Evolutionary conservation across 805 yeast species (phyloP).

Genomic region (Diddensiella transvaalensis): DNA sequence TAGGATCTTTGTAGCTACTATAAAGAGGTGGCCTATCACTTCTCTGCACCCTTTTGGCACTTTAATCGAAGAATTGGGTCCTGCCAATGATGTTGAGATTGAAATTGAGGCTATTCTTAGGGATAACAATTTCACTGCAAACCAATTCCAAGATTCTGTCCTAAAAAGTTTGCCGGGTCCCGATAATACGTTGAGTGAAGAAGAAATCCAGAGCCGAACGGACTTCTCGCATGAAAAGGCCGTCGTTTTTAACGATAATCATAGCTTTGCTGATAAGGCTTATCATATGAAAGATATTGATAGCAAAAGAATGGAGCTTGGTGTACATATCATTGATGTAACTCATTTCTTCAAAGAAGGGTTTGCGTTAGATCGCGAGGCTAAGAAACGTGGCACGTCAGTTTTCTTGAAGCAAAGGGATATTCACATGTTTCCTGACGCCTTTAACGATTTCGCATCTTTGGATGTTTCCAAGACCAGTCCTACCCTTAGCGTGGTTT

Average conservation of each 20-base stretch:
- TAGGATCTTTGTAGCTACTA: slow-evolving; percentile 86
- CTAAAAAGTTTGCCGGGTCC: slow-evolving; percentile 16
- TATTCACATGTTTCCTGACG: slow-evolving; percentile 64
- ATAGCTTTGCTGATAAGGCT: slow-evolving; percentile 67
- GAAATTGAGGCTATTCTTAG: slow-evolving; percentile 87
- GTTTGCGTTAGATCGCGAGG: slow-evolving; percentile 77
- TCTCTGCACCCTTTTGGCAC: slow-evolving; percentile 98
- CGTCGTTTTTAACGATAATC: slow-evolving; percentile 59
- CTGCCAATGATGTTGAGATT: slow-evolving; percentile 67
- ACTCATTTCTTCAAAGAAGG: slow-evolving; percentile 69
- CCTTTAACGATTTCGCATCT: slow-evolving; percentile 52
- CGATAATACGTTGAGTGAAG: slow-evolving; percentile 15
- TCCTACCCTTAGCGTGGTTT: slow-evolving; percentile 72
- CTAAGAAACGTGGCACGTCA: slow-evolving; percentile 84
- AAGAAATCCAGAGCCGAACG: slow-evolving; percentile 41
- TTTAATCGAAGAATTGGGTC: slow-evolving; percentile 79
- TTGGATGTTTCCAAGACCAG: slow-evolving; percentile 57
- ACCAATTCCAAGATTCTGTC: slow-evolving; percentile 41
- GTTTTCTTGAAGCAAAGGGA: slow-evolving; percentile 80
- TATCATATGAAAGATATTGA: slow-evolving; percentile 67
- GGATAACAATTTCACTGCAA: slow-evolving; percentile 48
- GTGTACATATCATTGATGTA: slow-evolving; percentile 82
- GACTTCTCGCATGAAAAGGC: slow-evolving; percentile 56
- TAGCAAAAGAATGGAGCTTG: slow-evolving; percentile 66
- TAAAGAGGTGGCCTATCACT: slow-evolving; percentile 98